These are phyloP conservation scores for Chlamydomonas applanata DNA, from an alignment of 139 green algal genomes.

Conservation along the genomic window DNA sequence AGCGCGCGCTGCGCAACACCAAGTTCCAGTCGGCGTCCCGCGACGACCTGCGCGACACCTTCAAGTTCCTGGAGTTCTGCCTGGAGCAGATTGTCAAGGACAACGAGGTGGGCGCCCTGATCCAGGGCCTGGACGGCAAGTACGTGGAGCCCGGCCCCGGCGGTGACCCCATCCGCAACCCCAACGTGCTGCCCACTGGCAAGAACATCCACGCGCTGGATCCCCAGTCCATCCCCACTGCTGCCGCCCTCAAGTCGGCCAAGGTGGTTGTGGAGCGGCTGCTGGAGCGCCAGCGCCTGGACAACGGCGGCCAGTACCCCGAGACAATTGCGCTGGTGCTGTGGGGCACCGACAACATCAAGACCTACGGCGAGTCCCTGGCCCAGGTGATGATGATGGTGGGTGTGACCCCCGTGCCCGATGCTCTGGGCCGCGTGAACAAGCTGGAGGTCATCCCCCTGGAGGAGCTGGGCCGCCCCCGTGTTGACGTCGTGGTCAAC, in stretches of 20 bases:
- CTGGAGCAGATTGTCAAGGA: slow-evolving; percentile 95
- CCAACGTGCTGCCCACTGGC: slow-evolving; percentile 94
- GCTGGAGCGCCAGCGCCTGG: slow-evolving; percentile 84
- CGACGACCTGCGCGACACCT: slow-evolving; percentile 78
- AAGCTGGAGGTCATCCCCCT: slow-evolving; percentile 98
- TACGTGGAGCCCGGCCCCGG: slow-evolving; percentile 95
- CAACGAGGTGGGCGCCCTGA: slow-evolving; percentile 95
- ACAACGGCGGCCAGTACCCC: slow-evolving; percentile 91
- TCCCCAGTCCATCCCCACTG: slow-evolving; percentile 93
- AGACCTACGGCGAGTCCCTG: slow-evolving; percentile 98
- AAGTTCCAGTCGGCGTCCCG: slow-evolving; percentile 80
- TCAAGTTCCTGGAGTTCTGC: slow-evolving; percentile 97
- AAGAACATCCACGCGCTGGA: slow-evolving; percentile 99
- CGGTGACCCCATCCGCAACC: slow-evolving; percentile 98
- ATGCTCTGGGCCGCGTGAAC: slow-evolving; percentile 97
- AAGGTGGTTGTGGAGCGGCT: slow-evolving; percentile 89
- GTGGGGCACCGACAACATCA: slow-evolving; percentile 99
- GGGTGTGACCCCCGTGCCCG: slow-evolving; percentile 87
- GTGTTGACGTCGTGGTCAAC: slow-evolving; percentile 99
- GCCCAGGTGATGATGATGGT: slow-evolving; percentile 95
- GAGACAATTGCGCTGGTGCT: slow-evolving; percentile 98
- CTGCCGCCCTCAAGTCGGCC: slow-evolving; percentile 80
- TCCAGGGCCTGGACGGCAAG: slow-evolving; percentile 82
- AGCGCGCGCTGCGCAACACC: slow-evolving; percentile 63
- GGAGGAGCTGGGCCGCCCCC: slow-evolving; percentile 93